Evolutionary conservation across 371 early-diverging fungal genomes (phyloP).

Genomic region (Cokeromyces recurvatus): DNA sequence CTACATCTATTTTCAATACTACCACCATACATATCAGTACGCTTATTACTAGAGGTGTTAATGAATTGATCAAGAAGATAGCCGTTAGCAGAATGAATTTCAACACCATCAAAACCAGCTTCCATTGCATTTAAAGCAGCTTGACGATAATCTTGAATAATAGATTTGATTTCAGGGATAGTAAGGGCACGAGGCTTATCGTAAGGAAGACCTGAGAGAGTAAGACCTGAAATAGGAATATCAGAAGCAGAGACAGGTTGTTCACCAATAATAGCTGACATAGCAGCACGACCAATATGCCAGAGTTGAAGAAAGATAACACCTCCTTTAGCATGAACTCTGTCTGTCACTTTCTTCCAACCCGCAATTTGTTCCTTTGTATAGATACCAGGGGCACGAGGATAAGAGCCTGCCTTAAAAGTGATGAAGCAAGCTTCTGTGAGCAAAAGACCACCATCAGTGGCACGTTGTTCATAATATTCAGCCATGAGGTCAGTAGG

Average conservation of each 20-base stretch:
- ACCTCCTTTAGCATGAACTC: constrained; percentile 54
- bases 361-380: constrained; percentile 36
- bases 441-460: constrained; percentile 50
- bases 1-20: constrained; percentile 70
- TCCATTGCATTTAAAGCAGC: constrained; percentile 41
- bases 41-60: constrained; percentile 51
- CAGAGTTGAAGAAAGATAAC: constrained; percentile 57
- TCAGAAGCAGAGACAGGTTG: constrained; percentile 11
- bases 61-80: constrained; percentile 63
- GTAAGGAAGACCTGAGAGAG: neutral
- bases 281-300: constrained; percentile 34
- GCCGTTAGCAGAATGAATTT: constrained; percentile 70
- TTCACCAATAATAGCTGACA: neutral
- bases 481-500: constrained; percentile 41
- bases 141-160: constrained; percentile 55
- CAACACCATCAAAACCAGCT: constrained; percentile 66
- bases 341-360: constrained; percentile 54
- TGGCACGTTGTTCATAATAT: constrained; percentile 59
- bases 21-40: constrained; percentile 62
- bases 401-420: constrained; percentile 28
- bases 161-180: constrained; percentile 53
- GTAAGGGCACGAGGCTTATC: constrained; percentile 47
- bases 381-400: constrained; percentile 41
- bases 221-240: constrained; percentile 6
- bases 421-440: constrained; percentile 50